Conservation (phyloP, 2,329 filamentous ascomycete species). For the Aspergillus hortae region DNA sequence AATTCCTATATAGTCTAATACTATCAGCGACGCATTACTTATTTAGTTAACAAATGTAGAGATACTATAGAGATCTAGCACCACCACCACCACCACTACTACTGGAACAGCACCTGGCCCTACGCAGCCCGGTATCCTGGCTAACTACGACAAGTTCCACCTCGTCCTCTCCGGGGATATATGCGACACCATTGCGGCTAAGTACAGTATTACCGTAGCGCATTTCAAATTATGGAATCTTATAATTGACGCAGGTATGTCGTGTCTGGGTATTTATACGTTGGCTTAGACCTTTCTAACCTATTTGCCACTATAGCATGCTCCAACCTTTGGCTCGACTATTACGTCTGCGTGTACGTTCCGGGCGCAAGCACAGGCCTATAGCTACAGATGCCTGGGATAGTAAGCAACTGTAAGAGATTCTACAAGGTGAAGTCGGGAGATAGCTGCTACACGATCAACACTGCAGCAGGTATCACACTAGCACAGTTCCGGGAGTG, state of each 20-base stretch:
- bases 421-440: slow-evolving; percentile 12
- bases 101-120: not conserved
- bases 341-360: not conserved
- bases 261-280: not conserved
- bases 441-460: slow-evolving; percentile 12
- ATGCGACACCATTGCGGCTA: slow-evolving; percentile 8
- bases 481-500: slow-evolving; percentile 11
- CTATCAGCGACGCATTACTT: slow-evolving; percentile 30
- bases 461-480: slow-evolving; percentile 10
- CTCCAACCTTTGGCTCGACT: slow-evolving; percentile 12
- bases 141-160: slow-evolving; percentile 12
- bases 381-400: slow-evolving; percentile 4
- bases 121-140: slow-evolving; percentile 7
- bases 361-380: not conserved
- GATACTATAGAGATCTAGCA: not conserved
- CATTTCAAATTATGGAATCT: slow-evolving; percentile 12
- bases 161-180: slow-evolving; percentile 8
- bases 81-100: slow-evolving; percentile 5
- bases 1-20: slow-evolving; percentile 34
- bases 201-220: slow-evolving; percentile 5
- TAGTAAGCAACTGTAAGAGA: slow-evolving; percentile 6
- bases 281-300: not conserved
- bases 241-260: slow-evolving; percentile 2
- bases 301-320: not conserved
- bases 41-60: slow-evolving; percentile 35